Percentiles rank a stretch among this genome's conserved stretches.
Conservation (phyloP, 2,329 filamentous ascomycete genomes). For the Corynespora cassiicola region DNA sequence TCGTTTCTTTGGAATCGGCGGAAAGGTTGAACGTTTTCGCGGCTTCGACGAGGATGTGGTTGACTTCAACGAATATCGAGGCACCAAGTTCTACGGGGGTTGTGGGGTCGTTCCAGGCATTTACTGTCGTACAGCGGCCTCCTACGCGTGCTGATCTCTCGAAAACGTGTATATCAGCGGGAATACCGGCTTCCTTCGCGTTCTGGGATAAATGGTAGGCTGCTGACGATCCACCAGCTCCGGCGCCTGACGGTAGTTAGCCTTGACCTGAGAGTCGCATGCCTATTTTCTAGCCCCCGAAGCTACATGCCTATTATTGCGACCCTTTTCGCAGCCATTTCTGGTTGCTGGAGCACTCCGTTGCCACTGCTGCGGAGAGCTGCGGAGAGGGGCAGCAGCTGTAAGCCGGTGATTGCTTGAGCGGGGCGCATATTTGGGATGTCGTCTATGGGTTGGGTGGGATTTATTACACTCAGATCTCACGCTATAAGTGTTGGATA, state of each 20-base stretch:
- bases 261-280: background rate
- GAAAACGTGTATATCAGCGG: slow-evolving; percentile 84
- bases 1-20: slow-evolving; percentile 48
- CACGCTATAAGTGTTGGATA: no score
- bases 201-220: slow-evolving; percentile 83
- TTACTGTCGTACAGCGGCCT: slow-evolving; percentile 84
- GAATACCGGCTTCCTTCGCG: slow-evolving; percentile 64
- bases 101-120: slow-evolving; percentile 71
- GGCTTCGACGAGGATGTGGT: slow-evolving; percentile 80
- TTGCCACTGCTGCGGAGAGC: slow-evolving; percentile 22
- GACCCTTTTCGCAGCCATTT: slow-evolving; percentile 34
- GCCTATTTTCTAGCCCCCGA: background rate
- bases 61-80: slow-evolving; percentile 87
- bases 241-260: slow-evolving; percentile 70
- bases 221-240: slow-evolving; percentile 83
- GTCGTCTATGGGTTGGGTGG: no score
- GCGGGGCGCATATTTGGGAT: no score
- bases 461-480: no score
- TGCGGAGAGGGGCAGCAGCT: slow-evolving; percentile 23
- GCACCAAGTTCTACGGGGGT: slow-evolving; percentile 85
- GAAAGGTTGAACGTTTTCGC: slow-evolving; percentile 73
- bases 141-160: slow-evolving; percentile 81
- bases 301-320: slow-evolving; percentile 43
- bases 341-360: slow-evolving; percentile 7
- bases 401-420: no score